Conservation (phyloP, 805 yeast species). For the Wickerhamiella domercqiae region DNA sequence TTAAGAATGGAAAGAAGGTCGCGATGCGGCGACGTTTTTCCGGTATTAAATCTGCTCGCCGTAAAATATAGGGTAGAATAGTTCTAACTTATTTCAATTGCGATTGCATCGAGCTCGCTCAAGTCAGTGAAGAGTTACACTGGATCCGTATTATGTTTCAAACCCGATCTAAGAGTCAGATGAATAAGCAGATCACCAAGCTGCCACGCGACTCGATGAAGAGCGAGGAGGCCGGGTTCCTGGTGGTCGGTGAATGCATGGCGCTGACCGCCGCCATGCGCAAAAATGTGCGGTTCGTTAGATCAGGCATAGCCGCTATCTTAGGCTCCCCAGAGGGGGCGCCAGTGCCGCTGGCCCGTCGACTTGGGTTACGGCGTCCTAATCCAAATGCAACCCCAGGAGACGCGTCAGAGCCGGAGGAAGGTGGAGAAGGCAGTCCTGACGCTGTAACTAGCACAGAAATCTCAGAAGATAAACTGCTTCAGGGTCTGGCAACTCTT, state of each 20-base stretch:
- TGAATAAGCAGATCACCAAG: no score
- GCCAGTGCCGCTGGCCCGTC: slow-evolving; percentile 4
- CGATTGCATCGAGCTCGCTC: no score
- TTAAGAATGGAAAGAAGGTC: no score
- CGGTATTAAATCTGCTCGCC: no score
- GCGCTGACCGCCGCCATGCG: slow-evolving; percentile 80
- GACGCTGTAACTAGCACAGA: slow-evolving; percentile 3
- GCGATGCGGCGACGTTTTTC: no score
- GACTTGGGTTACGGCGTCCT: slow-evolving; percentile 1
- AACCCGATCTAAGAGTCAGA: no score
- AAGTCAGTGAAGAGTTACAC: no score
- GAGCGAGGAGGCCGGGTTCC: slow-evolving; percentile 28
- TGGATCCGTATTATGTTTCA: no score
- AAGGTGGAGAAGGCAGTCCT: neutral
- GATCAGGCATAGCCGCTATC: slow-evolving; percentile 72
- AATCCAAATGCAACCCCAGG: neutral
- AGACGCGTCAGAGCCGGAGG: neutral
- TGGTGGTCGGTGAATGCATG: slow-evolving; percentile 80
- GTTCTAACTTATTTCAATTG: no score
- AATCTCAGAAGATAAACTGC: slow-evolving; percentile 41
- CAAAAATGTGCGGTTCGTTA: slow-evolving; percentile 61
- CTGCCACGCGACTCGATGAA: slow-evolving; percentile 3
- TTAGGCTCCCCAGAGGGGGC: slow-evolving; percentile 40
- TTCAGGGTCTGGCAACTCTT: slow-evolving; percentile 66
- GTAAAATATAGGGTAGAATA: no score